Evolutionary conservation across 2,329 filamentous ascomycete genomes (phyloP).

Genomic region (Fusarium chuoi): DNA sequence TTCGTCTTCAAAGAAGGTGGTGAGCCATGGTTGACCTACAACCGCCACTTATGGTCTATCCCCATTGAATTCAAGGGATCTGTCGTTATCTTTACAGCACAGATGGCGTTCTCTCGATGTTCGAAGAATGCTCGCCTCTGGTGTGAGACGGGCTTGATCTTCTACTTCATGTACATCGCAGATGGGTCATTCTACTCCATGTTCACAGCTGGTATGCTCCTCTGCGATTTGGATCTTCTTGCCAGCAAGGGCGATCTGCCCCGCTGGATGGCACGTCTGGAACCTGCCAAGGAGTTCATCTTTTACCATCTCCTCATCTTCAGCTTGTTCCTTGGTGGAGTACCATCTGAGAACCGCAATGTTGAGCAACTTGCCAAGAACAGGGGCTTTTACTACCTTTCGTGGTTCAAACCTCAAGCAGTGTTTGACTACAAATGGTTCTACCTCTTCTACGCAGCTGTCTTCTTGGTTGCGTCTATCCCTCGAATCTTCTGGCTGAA

Average conservation of each 20-base stretch:
- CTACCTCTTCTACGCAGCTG: constrained; percentile 70
- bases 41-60: constrained; percentile 72
- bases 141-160: constrained; percentile 63
- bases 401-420: constrained; percentile 71
- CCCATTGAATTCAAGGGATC: constrained; percentile 73
- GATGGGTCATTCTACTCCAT: constrained; percentile 72
- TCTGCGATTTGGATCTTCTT: constrained; percentile 70
- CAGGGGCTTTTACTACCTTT: constrained; percentile 70
- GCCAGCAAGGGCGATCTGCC: constrained; percentile 63
- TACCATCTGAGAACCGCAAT: constrained; percentile 63
- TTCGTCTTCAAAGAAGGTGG: constrained; percentile 71
- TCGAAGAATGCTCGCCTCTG: constrained; percentile 64
- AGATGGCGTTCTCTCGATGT: constrained; percentile 67
- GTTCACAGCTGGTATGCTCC: constrained; percentile 70
- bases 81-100: constrained; percentile 67
- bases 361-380: constrained; percentile 61
- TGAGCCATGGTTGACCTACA: constrained; percentile 62
- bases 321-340: constrained; percentile 68
- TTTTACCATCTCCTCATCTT: constrained; percentile 63
- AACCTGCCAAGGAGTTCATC: constrained; percentile 61
- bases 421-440: constrained; percentile 76
- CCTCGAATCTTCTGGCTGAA: constrained; percentile 68
- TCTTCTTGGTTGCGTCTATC: constrained; percentile 64
- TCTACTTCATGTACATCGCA: constrained; percentile 74
- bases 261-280: constrained; percentile 55